Conservation (phyloP, 148 eudicot genomes). For the Suaeda aralocaspica region DNA sequence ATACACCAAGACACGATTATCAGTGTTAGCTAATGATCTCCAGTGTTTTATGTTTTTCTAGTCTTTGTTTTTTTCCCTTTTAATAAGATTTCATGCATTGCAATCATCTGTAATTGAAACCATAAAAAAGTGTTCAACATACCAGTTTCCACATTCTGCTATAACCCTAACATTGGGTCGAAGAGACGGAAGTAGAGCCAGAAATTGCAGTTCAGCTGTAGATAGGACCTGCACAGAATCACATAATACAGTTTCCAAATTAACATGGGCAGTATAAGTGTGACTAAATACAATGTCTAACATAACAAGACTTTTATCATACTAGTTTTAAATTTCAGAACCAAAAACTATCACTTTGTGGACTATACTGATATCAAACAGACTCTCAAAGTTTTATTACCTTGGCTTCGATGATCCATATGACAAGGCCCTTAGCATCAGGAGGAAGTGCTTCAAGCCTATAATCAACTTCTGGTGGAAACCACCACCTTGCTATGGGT, state of each 20-base stretch:
- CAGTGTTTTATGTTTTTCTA: neutral
- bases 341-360: too few relatives aligned
- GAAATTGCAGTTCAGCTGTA: conserved; percentile 83
- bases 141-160: conserved; percentile 99
- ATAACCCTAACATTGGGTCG: conserved; percentile 83
- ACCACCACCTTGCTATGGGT: conserved; percentile 94
- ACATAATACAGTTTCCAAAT: neutral
- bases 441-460: conserved; percentile 81
- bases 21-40: neutral
- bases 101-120: neutral
- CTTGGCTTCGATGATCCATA: conserved; percentile 89
- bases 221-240: conserved; percentile 55
- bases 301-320: too few relatives aligned
- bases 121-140: neutral
- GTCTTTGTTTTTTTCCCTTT: neutral
- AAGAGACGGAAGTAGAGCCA: conserved; percentile 80
- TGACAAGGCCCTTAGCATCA: conserved; percentile 69
- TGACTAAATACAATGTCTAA: too few relatives aligned
- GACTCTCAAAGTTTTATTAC: conserved; percentile 21
- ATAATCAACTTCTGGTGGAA: conserved; percentile 92
- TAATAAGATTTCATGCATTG: neutral
- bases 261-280: too few relatives aligned
- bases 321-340: too few relatives aligned
- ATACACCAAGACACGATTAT: conserved; percentile 14
- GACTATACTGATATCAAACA: too few relatives aligned